These are phyloP conservation scores for Nematodospora anomalae DNA, from an alignment of 1,139 yeast genomes.

Conservation along the genomic window DNA sequence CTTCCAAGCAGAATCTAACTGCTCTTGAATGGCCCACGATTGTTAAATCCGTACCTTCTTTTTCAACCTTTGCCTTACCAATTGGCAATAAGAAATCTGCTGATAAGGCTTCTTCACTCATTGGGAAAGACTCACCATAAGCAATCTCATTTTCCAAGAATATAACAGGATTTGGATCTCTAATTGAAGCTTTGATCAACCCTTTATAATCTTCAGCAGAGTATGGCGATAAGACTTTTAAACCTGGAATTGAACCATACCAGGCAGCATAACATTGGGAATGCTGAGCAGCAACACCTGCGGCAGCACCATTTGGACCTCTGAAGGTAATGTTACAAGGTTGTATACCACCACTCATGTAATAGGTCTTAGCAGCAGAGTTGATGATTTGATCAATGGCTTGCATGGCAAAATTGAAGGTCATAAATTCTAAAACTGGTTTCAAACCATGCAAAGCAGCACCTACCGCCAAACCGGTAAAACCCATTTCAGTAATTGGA, in stretches of 20 bases:
- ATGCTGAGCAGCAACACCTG: slow-evolving; percentile 99
- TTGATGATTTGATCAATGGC: slow-evolving; percentile 97
- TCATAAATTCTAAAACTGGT: slow-evolving; percentile 98
- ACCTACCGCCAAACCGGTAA: slow-evolving; percentile 96
- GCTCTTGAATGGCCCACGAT: slow-evolving; percentile 91
- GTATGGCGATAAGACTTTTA: slow-evolving; percentile 94
- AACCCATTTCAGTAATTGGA: slow-evolving; percentile 99
- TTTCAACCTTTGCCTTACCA: slow-evolving; percentile 94
- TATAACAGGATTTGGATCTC: slow-evolving; percentile 98
- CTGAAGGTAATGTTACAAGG: slow-evolving; percentile 96
- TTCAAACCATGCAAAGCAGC: slow-evolving; percentile 95
- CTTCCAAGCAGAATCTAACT: slow-evolving; percentile 80
- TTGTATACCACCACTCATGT: slow-evolving; percentile 99
- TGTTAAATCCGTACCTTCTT: slow-evolving; percentile 87
- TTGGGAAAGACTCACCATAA: slow-evolving; percentile 89
- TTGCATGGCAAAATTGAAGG: slow-evolving; percentile 99
- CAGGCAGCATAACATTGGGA: slow-evolving; percentile 97
- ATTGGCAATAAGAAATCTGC: slow-evolving; percentile 90
- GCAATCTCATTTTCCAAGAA: slow-evolving; percentile 94
- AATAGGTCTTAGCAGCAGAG: slow-evolving; percentile 97
- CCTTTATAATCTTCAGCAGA: slow-evolving; percentile 97
- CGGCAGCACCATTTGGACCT: slow-evolving; percentile 99
- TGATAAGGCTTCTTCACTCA: slow-evolving; percentile 84
- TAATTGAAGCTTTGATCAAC: slow-evolving; percentile 88
- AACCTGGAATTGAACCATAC: slow-evolving; percentile 98